Percentiles rank a stretch among this genome's conserved stretches.
Evolutionary conservation across 768 basidiomycete genomes (phyloP).

Genomic region (Daedalea quercina): DNA sequence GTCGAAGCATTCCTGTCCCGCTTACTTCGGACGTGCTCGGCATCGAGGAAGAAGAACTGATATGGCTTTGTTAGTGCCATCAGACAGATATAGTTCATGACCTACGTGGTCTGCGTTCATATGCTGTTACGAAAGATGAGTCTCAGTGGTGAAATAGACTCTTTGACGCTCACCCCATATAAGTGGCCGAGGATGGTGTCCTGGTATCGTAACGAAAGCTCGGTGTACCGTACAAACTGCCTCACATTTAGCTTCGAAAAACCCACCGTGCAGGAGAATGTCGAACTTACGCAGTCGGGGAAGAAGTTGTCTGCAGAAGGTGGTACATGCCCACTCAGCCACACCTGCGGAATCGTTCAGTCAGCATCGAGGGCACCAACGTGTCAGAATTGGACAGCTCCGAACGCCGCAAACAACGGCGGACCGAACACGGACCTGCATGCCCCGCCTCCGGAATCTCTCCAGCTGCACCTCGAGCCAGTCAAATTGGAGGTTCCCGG

Average conservation of each 20-base stretch:
- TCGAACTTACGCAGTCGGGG: constrained; percentile 68
- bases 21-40: constrained; percentile 11
- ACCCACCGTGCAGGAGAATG: constrained; percentile 5
- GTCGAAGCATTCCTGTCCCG: background rate
- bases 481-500: constrained; percentile 84
- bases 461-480: constrained; percentile 87
- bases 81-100: background rate
- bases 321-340: constrained; percentile 77
- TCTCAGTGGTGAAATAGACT: constrained; percentile 21
- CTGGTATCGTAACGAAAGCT: constrained; percentile 76
- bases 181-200: constrained; percentile 85
- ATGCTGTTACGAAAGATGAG: constrained; percentile 39
- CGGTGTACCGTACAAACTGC: constrained; percentile 60
- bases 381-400: background rate
- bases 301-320: constrained; percentile 77
- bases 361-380: constrained; percentile 3
- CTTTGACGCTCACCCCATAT: constrained; percentile 56
- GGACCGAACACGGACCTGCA: constrained; percentile 49
- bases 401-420: background rate
- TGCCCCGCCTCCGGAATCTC: constrained; percentile 55
- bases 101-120: constrained; percentile 79
- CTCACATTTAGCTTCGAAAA: constrained; percentile 9
- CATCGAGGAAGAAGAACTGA: constrained; percentile 29
- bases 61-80: background rate
- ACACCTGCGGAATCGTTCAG: constrained; percentile 31